Evolutionary conservation across 192 early-diverging fungal genomes (phyloP).

Genomic region (Mortierella hygrophila): DNA sequence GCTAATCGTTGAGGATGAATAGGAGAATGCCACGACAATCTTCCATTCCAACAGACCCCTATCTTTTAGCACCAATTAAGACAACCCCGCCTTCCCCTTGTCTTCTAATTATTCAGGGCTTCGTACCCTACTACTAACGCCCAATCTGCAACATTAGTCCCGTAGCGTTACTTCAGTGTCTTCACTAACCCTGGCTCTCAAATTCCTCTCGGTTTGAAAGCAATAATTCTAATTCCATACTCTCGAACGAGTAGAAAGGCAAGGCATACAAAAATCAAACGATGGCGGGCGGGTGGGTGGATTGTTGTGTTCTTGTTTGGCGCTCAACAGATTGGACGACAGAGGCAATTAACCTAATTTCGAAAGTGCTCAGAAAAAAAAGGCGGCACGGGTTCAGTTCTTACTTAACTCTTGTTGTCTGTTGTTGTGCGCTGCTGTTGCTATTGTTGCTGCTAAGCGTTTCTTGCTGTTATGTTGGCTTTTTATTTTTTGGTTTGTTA

Average conservation of each 20-base stretch:
- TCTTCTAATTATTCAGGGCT: no score
- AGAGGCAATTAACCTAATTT: no score
- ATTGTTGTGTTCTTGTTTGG: no score
- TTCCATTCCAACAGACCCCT: no score
- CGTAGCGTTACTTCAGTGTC: neutral
- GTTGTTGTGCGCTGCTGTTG: neutral
- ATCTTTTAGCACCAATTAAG: no score
- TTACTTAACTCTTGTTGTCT: neutral
- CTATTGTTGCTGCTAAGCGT: neutral
- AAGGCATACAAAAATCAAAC: neutral
- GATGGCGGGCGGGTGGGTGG: neutral
- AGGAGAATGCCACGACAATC: no score
- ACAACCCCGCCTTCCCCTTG: no score
- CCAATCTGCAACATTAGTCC: neutral
- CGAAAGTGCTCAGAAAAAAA: no score
- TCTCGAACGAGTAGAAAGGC: no score
- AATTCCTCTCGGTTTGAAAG: neutral
- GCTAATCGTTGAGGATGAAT: no score
- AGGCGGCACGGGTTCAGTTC: constrained; percentile 4
- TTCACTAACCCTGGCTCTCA: neutral
- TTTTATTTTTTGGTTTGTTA: neutral
- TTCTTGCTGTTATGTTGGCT: no score
- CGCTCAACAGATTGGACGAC: no score
- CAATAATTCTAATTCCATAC: neutral
- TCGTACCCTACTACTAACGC: neutral